These are phyloP conservation scores for Poa annua DNA, from an alignment of 176 grass and related monocot genomes.

Conservation along the genomic window DNA sequence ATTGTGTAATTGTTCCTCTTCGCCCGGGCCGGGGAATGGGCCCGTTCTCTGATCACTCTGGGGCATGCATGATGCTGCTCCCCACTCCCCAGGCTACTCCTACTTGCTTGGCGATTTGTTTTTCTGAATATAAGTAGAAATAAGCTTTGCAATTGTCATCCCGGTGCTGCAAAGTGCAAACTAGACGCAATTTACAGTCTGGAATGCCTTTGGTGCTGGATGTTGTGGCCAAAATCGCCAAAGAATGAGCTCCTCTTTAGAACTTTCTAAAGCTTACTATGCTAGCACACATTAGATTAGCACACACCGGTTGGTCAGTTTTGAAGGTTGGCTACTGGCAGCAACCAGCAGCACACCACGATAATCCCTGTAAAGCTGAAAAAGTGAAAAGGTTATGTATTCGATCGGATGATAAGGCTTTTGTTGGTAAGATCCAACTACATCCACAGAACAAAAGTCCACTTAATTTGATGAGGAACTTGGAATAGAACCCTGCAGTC, in stretches of 20 bases:
- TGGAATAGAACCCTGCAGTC: conserved; percentile 2
- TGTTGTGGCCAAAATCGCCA: too few relatives aligned
- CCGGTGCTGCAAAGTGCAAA: too few relatives aligned
- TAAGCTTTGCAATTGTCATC: too few relatives aligned
- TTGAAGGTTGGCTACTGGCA: neutral
- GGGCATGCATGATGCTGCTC: neutral
- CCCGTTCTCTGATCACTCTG: neutral
- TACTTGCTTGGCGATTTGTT: neutral
- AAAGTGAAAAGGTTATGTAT: neutral
- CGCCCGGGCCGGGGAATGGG: neutral
- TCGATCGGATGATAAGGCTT: conserved; percentile 5
- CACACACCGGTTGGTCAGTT: neutral
- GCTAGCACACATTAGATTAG: too few relatives aligned
- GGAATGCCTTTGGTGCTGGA: too few relatives aligned
- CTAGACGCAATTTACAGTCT: too few relatives aligned
- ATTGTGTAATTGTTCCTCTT: neutral
- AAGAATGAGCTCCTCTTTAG: neutral
- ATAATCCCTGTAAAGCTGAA: conserved; percentile 29
- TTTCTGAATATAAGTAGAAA: too few relatives aligned
- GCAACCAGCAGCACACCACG: neutral
- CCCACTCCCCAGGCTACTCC: too few relatives aligned
- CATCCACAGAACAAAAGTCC: conserved; percentile 8
- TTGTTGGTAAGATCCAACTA: conserved; percentile 28
- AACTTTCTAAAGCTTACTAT: neutral
- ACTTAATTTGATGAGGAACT: neutral